Evolutionary conservation across 148 eudicot genomes (phyloP), one percentile per base, ranked within the genome.

Genomic region (Fagopyrum esculentum): DNA sequence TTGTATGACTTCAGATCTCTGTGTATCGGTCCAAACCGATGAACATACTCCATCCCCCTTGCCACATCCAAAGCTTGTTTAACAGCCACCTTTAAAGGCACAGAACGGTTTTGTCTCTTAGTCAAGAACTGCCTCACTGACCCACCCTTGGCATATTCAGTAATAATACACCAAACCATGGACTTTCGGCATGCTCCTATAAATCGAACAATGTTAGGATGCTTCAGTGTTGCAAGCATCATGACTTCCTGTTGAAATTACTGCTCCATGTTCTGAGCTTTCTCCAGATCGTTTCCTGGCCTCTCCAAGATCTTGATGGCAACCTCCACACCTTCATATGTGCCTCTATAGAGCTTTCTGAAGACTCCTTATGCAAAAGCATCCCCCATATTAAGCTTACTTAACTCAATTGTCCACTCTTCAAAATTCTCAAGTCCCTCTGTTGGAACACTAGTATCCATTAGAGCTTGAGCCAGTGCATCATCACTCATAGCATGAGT

Each of bases 1-100:
- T 95, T 95, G 77, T 95, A 97, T 56, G 98, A 95, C 71, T 95
- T 95, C 49, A 95, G 78, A 82, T 92, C 97, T 78, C 96, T 81
- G 79, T 95, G 98, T 71, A 95, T 90, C 82, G 89, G 81, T 60
- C 88, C 84, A 75, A 95, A 88, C 46, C 85, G 92, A 81, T 95
- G 98, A 50, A 95, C 96, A 82, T 89, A 95, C 79, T 85, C 98
- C 98, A 95, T 95, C 75, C 98, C 98, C 85, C 96, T 89, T 16
- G 98, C 98, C 63, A 95, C 98, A 86, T 95, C 97, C 86, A 95
- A 84, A 56, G 98, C 98, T 82, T 95, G 98, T 84, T 95, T 95
- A 70, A 95, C 94, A 22, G 98, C 98, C 82, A 89, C 81, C 77
- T 87, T 95, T 81, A 95, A 80, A 66, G 98, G 98, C 81, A 90